Conservation (phyloP, 257 asterid genomes). For the Solanum habrochaites region DNA sequence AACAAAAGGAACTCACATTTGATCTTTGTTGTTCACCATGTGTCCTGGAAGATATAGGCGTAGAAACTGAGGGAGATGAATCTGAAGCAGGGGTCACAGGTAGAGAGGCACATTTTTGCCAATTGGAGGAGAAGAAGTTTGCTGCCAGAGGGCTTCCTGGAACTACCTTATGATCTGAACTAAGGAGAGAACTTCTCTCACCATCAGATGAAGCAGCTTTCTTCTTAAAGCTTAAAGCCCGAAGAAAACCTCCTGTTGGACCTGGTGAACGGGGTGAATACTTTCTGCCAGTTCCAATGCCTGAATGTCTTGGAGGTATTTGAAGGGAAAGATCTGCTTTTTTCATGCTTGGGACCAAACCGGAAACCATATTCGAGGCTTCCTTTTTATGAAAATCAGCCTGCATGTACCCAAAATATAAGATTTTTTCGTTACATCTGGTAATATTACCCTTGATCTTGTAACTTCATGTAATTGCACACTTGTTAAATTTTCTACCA, state of each 20-base stretch:
- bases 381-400: slow-evolving; percentile 17
- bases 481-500: not conserved
- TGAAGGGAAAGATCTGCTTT: slow-evolving; percentile 53
- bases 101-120: slow-evolving; percentile 71
- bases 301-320: slow-evolving; percentile 50
- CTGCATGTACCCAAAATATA: slow-evolving; percentile 19
- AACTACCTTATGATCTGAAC: slow-evolving; percentile 32
- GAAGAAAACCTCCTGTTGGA: slow-evolving; percentile 43
- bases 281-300: slow-evolving; percentile 23
- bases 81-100: slow-evolving; percentile 62
- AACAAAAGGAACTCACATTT: slow-evolving; percentile 32
- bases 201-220: slow-evolving; percentile 17
- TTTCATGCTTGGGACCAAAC: slow-evolving; percentile 20
- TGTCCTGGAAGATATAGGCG: slow-evolving; percentile 41
- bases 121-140: slow-evolving; percentile 16
- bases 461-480: not conserved
- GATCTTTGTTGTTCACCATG: slow-evolving; percentile 38
- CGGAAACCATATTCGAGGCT: slow-evolving; percentile 6
- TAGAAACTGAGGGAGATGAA: slow-evolving; percentile 39
- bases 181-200: slow-evolving; percentile 19
- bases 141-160: slow-evolving; percentile 45
- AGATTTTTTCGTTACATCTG: not conserved
- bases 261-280: slow-evolving; percentile 22
- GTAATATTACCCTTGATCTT: not conserved
- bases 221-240: slow-evolving; percentile 66